Evolutionary conservation across 345 rosid genomes (phyloP).

Genomic region (Bruguiera sexangula): DNA sequence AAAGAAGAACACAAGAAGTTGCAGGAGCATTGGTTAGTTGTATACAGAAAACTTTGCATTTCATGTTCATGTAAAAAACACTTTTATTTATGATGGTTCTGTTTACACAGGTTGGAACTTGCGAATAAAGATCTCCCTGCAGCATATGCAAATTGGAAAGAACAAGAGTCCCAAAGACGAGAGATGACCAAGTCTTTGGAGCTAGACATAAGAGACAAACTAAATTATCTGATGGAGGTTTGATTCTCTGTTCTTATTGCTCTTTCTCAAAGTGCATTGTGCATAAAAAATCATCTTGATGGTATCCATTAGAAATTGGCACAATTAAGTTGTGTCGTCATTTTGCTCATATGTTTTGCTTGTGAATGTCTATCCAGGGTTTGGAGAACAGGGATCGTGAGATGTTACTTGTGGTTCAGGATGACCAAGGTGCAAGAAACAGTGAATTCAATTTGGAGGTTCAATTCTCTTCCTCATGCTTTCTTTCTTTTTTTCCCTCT

Average conservation of each 20-base stretch:
- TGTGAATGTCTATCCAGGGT: constrained; percentile 30
- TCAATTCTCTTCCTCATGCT: not conserved
- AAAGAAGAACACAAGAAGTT: constrained; percentile 83
- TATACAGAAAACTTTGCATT: constrained; percentile 19
- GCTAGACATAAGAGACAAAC: constrained; percentile 55
- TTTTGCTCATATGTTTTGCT: constrained; percentile 7
- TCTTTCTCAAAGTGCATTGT: not conserved
- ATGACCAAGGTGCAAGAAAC: constrained; percentile 13
- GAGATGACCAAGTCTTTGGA: constrained; percentile 48
- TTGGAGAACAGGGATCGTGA: constrained; percentile 30
- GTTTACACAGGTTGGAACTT: constrained; percentile 57
- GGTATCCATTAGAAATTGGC: not conserved
- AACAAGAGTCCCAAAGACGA: constrained; percentile 44
- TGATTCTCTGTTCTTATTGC: constrained; percentile 3
- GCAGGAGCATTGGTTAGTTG: constrained; percentile 80
- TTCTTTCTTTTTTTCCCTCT: not conserved
- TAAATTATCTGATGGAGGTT: constrained; percentile 50
- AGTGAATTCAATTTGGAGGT: constrained; percentile 19
- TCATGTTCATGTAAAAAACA: not conserved
- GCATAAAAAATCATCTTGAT: constrained; percentile 2
- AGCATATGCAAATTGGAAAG: constrained; percentile 66
- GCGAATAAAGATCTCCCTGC: constrained; percentile 66
- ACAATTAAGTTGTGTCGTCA: not conserved
- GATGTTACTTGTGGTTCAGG: constrained; percentile 24
- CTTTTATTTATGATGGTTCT: constrained; percentile 10